Base-by-base conservation (phyloP, 1,139 yeast species). In the Debaryomyces sp. region DNA sequence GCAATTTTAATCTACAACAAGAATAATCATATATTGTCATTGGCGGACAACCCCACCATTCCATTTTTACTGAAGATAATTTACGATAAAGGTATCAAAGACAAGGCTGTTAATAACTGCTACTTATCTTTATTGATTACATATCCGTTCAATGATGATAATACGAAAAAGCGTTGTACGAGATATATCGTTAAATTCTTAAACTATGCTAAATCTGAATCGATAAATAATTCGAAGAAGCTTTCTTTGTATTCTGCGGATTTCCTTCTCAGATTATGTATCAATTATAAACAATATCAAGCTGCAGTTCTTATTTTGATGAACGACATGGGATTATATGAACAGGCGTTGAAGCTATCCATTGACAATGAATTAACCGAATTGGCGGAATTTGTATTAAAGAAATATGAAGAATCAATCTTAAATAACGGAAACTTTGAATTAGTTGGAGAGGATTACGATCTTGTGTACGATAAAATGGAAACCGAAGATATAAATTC, bases 271-370 rank as follows among this genome's bases (percentile, higher is more conserved):
- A 73, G 98, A 48, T 67, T 91, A 36, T 89, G 96, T 58, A 76
- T 87, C 45, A 78, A 79, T 44, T 78, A 81, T 59, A 66, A 78
- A 13, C 82, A 81, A 50, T 73, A 77, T 43, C 81, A 81, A 52
- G 80, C 92, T 1, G 90, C 96, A 0, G 84, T 90, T 5, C 78
- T 81, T 50, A 79, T 94, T 30, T 82, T 88, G 56, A 81, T 92
- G 1, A 75, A 82, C 48, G 78, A 74, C 48, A 70, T 89, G 71
- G 82, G 78, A 5, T 73, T 87, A 44, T 89, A 78, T 61, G 96
- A 89, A 51, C 94, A 89, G 50, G 98, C 98, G 0, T 82, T 92
- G 36, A 75, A 77, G 44, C 63, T 92, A 50, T 95, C 97, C 0
- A 70, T 94, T 38, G 75, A 80, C 4, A 71, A 84, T 54, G 81